Conservation (phyloP, 768 basidiomycete genomes). For the Boletus coccyginus region DNA sequence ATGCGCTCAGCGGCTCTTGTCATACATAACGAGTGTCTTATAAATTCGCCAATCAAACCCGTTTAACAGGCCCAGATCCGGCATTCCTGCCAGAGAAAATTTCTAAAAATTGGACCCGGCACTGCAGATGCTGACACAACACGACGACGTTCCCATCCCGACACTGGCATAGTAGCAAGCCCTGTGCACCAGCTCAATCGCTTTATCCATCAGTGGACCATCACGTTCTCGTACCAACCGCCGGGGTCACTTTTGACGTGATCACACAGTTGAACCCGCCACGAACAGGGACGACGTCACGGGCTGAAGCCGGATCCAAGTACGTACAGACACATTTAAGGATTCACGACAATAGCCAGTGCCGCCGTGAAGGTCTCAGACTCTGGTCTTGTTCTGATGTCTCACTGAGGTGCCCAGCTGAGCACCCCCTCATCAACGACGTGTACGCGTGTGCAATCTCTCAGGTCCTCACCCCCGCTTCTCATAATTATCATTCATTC, state of each 20-base stretch:
- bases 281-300: neutral
- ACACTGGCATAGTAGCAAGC: neutral
- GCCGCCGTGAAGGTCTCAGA: neutral
- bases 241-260: too few relatives aligned
- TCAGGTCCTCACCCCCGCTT: neutral
- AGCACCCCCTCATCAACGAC: neutral
- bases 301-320: neutral
- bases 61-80: neutral
- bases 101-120: neutral
- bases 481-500: neutral
- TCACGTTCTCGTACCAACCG: neutral
- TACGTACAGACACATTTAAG: slow-evolving; percentile 6
- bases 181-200: neutral
- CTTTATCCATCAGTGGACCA: too few relatives aligned
- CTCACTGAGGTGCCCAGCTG: neutral
- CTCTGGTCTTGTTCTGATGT: slow-evolving; percentile 1
- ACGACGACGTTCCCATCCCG: neutral
- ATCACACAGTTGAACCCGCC: neutral
- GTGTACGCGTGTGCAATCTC: neutral
- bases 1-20: too few relatives aligned
- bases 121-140: neutral
- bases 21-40: too few relatives aligned
- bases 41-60: too few relatives aligned
- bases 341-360: neutral
- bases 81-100: neutral